A percentile compares a stretch with the other conserved stretches of the same genome.
These are phyloP conservation scores for Salix dunnii DNA, from an alignment of 345 rosid species.

Conservation along the genomic window DNA sequence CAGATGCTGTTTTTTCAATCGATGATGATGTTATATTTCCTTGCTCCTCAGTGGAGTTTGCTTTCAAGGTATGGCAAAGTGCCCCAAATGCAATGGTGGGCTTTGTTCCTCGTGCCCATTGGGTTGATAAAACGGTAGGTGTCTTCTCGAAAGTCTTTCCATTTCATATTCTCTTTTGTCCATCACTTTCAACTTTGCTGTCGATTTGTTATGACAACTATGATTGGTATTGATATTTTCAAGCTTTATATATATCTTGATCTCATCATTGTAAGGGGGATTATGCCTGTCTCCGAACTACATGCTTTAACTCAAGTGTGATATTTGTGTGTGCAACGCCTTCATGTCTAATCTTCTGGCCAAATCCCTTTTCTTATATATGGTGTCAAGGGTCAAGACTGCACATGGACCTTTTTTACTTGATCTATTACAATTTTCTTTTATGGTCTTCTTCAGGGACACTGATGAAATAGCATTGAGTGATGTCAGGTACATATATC, in stretches of 20 bases:
- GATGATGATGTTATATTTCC: constrained; percentile 94
- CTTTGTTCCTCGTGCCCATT: constrained; percentile 83
- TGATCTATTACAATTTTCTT: background rate
- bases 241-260: background rate
- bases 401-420: background rate
- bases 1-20: constrained; percentile 84
- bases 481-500: background rate
- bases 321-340: background rate
- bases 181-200: background rate
- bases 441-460: background rate
- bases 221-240: background rate
- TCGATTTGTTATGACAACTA: background rate
- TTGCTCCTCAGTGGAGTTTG: constrained; percentile 77
- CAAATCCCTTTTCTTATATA: background rate
- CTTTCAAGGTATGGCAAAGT: constrained; percentile 87
- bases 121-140: constrained; percentile 61
- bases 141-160: constrained; percentile 8
- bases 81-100: constrained; percentile 91
- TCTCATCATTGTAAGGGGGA: background rate
- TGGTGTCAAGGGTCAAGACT: background rate
- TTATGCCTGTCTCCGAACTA: background rate
- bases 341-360: background rate
- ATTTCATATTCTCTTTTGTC: background rate
- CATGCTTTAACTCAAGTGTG: background rate
- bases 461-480: background rate